phyloP scores from a whole-genome alignment of 2,329 filamentous ascomycete species.

The Fusarium dimerum region DNA sequence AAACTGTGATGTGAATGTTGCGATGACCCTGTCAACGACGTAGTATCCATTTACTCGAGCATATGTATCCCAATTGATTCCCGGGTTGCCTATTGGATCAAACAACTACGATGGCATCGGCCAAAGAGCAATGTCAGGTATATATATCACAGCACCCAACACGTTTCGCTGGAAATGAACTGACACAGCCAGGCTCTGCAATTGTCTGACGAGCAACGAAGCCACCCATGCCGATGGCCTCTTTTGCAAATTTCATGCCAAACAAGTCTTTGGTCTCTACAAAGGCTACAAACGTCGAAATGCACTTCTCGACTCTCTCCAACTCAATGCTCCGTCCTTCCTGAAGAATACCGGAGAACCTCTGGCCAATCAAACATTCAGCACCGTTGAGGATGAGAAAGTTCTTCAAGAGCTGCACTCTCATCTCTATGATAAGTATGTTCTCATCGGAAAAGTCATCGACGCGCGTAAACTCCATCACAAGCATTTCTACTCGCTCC shows the following conservation, averaged over 20 bases:
- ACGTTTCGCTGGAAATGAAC: accelerated
- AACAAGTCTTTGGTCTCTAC: slow-evolving; percentile 25
- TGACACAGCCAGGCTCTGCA: slow-evolving; percentile 11
- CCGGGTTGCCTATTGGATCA: too few relatives aligned
- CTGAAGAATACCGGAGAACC: slow-evolving; percentile 10
- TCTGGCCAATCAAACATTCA: slow-evolving; percentile 26
- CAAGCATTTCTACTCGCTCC: slow-evolving; percentile 27
- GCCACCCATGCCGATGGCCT: slow-evolving; percentile 25
- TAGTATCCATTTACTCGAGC: too few relatives aligned
- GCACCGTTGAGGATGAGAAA: slow-evolving; percentile 8
- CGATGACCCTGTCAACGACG: too few relatives aligned
- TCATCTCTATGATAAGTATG: slow-evolving; percentile 25
- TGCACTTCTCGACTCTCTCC: slow-evolving; percentile 20
- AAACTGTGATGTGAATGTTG: too few relatives aligned
- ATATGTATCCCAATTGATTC: too few relatives aligned
- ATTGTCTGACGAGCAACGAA: slow-evolving; percentile 46
- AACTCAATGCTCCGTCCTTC: slow-evolving; percentile 14
- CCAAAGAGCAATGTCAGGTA: slow-evolving; percentile 10
- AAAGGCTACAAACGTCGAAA: slow-evolving; percentile 31
- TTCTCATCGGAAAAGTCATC: slow-evolving; percentile 24
- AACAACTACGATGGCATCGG: slow-evolving; percentile 3
- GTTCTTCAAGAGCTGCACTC: slow-evolving; percentile 15
- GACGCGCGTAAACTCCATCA: slow-evolving; percentile 28
- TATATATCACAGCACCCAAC: background rate
- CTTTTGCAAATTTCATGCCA: slow-evolving; percentile 28